Evolutionary conservation across 2,329 filamentous ascomycete species (phyloP), one percentile per base, ranked within the genome.

Genomic region (Stachybotrys echinatus): DNA sequence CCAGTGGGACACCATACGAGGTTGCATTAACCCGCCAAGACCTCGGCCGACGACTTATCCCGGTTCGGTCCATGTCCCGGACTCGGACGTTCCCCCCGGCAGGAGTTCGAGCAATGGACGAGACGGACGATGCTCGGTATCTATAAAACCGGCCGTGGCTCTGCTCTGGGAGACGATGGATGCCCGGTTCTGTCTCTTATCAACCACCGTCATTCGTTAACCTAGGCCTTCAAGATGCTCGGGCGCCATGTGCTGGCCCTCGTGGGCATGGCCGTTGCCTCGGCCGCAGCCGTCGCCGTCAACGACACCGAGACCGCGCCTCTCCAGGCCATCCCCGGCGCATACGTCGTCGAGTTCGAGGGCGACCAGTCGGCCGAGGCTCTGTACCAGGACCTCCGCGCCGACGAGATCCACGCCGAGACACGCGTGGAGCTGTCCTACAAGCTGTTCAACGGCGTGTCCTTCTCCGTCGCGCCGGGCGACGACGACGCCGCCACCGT

Each of bases 271-370:
- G 40, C 40, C 4, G 40, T 21, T 6, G 40, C 40, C 6, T 42
- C 40, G 5, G 40, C 40, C 12, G 40, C 40, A 5, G 40, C 37
- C 5, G 37, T 21, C n/a, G 19, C 40, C 40, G 20, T 21, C 6
- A 42, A 42, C 14, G 40, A 42, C 40, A 42, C 40, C 12, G 19
- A 18, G 19, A 21, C 40, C 5, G 12, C 17, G 12, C 12, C 12
- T 52, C 40, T 52, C 61, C 2, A 51, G n/a, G n/a, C n/a, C n/a
- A n/a, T n/a, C n/a, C n/a, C 51, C 6, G 59, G 60, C n/a, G 55
- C 55, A 17, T 62, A 57, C 44, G 61, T 62, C 34, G 57, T 62
- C 23, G 60, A 62, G 53, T 48, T 62, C 12, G 48, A 57, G 17
- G 52, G 54, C 21, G 48, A 53, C 14, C 46, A 55, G 42, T 52